Base-by-base conservation (phyloP, 768 basidiomycete genomes). In the Suillus occidentalis region DNA sequence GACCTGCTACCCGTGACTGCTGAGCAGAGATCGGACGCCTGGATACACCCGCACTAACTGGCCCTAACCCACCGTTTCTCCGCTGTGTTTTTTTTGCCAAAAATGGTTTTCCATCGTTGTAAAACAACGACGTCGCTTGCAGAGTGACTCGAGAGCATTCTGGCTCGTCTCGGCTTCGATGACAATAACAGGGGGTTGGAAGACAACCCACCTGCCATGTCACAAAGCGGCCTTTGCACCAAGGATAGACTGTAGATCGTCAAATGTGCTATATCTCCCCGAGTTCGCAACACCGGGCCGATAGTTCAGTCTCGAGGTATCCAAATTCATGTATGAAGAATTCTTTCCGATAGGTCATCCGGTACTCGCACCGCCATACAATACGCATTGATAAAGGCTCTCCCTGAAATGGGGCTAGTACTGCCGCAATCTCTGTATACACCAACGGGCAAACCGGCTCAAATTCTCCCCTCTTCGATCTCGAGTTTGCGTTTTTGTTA, bases 121-220 rank as follows among this genome's bases (percentile, higher is more conserved):
- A 3, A 49, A 47, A 49, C 5, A 49, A 47, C 9, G n/a, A 10
- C n/a, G 12, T 47, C n/a, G 13, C 47, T 13, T 49, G 45, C 5
- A 22, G 45, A 22, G 20, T 45, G 45, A n/a, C 20, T 81, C 9
- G 73, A 80, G 50, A 78, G 82, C 63, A 72, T 88, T 28, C 88
- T 85, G 84, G 67, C 79, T 60, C 80, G 85, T 25, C 76, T 87
- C 45, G 83, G 81, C 25, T 70, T 85, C 68, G 82, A 87, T 67
- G 83, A 84, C 8, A 71, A 79, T 49, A 84, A 89, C 69, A 84
- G 82, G 69, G 85, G 74, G 77, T 64, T 72, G 73, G 53, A 85
- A 85, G 65, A 78, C 82, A 22, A 80, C 82, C 47, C 85, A 87
- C 70, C 84, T 88, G 83, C 87, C 87, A 4, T 81, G 75, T 73